Conservation (phyloP, 176 grass and related monocot species). For the Lolium multiflorum region DNA sequence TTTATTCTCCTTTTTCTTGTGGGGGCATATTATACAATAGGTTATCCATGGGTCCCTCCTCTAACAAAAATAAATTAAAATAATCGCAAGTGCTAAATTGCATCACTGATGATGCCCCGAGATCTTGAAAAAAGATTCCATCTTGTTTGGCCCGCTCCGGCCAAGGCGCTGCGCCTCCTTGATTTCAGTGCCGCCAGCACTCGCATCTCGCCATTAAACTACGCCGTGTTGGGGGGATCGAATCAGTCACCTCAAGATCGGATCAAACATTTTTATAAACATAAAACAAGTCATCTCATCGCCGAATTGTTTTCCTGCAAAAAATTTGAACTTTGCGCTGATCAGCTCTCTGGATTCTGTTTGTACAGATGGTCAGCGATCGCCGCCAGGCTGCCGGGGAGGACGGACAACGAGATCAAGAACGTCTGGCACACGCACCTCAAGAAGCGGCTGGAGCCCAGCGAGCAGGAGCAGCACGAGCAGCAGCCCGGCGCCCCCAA, state of each 20-base stretch:
- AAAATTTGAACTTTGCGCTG: slow-evolving; percentile 1
- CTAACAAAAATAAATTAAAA: slow-evolving; percentile 10
- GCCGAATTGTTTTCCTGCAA: too few species aligned
- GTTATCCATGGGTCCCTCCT: slow-evolving; percentile 39
- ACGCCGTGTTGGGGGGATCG: slow-evolving; percentile 35
- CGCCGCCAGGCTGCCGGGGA: slow-evolving; percentile 70
- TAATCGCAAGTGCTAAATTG: neutral
- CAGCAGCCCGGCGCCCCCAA: slow-evolving; percentile 10
- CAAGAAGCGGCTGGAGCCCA: slow-evolving; percentile 69
- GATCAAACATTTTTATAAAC: neutral
- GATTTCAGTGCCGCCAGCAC: slow-evolving; percentile 44
- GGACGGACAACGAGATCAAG: slow-evolving; percentile 98
- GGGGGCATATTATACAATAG: slow-evolving; percentile 22
- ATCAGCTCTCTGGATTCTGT: slow-evolving; percentile 30
- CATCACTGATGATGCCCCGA: slow-evolving; percentile 47
- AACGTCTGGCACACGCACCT: slow-evolving; percentile 96
- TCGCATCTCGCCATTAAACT: slow-evolving; percentile 7
- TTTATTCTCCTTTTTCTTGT: neutral
- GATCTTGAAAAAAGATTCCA: slow-evolving; percentile 50
- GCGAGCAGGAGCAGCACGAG: slow-evolving; percentile 23
- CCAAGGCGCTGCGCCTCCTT: neutral
- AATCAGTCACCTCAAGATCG: slow-evolving; percentile 36
- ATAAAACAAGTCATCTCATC: neutral
- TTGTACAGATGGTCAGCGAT: slow-evolving; percentile 80
- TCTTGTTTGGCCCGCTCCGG: slow-evolving; percentile 37